Evolutionary conservation across 805 yeast species (phyloP).

Genomic region (Ogataea dorogensis): DNA sequence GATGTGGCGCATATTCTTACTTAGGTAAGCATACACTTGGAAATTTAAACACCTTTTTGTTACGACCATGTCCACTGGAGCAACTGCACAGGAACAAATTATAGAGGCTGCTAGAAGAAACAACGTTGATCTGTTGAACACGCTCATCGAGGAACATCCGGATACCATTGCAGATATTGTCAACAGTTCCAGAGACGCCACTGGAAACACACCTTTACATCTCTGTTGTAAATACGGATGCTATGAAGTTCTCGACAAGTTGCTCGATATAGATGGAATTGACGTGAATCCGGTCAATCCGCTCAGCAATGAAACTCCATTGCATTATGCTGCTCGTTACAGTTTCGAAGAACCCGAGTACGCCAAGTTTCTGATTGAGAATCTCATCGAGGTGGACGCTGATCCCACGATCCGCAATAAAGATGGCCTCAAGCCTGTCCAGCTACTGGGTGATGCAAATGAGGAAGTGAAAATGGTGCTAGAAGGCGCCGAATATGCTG

Average conservation of each 20-base stretch:
- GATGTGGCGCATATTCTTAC: not conserved
- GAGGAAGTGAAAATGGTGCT: conserved; percentile 59
- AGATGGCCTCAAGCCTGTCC: conserved; percentile 71
- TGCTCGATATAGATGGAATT: conserved; percentile 85
- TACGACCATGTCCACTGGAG: conserved; percentile 46
- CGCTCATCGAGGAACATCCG: conserved; percentile 46
- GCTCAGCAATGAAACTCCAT: conserved; percentile 79
- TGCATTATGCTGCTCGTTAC: conserved; percentile 81
- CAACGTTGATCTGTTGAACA: conserved; percentile 69
- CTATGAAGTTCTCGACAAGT: conserved; percentile 77
- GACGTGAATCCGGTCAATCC: conserved; percentile 81
- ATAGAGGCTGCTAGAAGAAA: conserved; percentile 87
- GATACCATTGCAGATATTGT: conserved; percentile 47
- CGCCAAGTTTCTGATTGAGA: conserved; percentile 74
- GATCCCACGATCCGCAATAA: conserved; percentile 66
- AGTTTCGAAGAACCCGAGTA: conserved; percentile 79
- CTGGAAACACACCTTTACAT: conserved; percentile 81
- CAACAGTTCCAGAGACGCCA: conserved; percentile 70
- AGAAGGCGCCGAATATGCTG: conserved; percentile 83
- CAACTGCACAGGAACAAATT: conserved; percentile 72
- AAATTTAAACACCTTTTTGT: too few species aligned
- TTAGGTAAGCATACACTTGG: not conserved
- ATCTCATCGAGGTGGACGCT: conserved; percentile 87
- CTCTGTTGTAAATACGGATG: conserved; percentile 79
- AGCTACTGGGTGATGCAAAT: conserved; percentile 53